Percentiles rank a stretch among this genome's conserved stretches.
These are phyloP conservation scores for Stromatinia cepivora DNA, from an alignment of 2,329 filamentous ascomycete genomes.

Conservation along the genomic window DNA sequence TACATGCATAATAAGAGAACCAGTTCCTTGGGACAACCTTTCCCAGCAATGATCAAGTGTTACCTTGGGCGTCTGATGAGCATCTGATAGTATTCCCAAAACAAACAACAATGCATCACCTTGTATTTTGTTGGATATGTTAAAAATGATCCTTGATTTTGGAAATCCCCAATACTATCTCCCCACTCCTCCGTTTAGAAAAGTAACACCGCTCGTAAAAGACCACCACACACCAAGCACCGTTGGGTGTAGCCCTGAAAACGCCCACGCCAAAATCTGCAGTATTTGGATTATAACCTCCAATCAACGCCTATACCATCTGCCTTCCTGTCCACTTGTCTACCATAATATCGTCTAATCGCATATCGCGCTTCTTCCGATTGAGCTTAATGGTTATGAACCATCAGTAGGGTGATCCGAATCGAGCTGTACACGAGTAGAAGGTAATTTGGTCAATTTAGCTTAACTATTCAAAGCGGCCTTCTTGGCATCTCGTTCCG, in stretches of 20 bases:
- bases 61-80: slow-evolving; percentile 3
- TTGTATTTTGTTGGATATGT: slow-evolving; percentile 12
- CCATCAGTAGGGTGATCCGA: neutral
- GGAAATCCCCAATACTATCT: slow-evolving; percentile 21
- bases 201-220: slow-evolving; percentile 13
- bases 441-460: slow-evolving; percentile 25
- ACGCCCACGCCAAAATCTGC: slow-evolving; percentile 22
- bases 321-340: neutral
- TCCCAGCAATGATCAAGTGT: slow-evolving; percentile 13
- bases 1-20: slow-evolving; percentile 22
- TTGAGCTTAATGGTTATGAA: neutral
- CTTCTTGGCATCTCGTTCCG: slow-evolving; percentile 49
- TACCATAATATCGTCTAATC: slow-evolving; percentile 4
- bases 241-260: slow-evolving; percentile 12
- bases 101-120: slow-evolving; percentile 13
- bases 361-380: slow-evolving; percentile 2
- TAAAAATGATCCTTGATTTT: slow-evolving; percentile 32
- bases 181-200: slow-evolving; percentile 4
- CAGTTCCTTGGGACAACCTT: slow-evolving; percentile 19
- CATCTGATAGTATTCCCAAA: neutral
- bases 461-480: slow-evolving; percentile 34
- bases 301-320: slow-evolving; percentile 33
- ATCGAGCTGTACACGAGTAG: slow-evolving; percentile 21
- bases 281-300: slow-evolving; percentile 18
- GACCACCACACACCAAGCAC: slow-evolving; percentile 11